Base-by-base conservation (phyloP, 768 basidiomycete species). In the Mycena rebaudengoi region DNA sequence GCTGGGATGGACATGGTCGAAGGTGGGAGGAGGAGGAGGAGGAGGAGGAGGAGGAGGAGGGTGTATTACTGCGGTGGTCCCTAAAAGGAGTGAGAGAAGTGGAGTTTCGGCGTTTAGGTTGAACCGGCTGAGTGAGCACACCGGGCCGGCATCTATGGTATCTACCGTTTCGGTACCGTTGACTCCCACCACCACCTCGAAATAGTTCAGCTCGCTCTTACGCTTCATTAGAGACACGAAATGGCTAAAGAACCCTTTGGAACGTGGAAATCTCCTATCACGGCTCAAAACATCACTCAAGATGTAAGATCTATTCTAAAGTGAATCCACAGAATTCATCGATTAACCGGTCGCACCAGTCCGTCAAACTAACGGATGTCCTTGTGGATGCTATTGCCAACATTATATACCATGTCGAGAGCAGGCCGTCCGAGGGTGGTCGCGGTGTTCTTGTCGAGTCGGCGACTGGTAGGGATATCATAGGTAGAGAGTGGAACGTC, bases 181-280 rank as follows among this genome's bases (percentile, higher is more conserved):
- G n/a, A n/a, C n/a, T n/a, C n/a, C n/a, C n/a, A n/a, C n/a, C n/a
- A n/a, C n/a, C n/a, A n/a, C n/a, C n/a, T n/a, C n/a, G n/a, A n/a
- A n/a, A n/a, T n/a, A n/a, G n/a, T n/a, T n/a, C n/a, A n/a, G n/a
- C n/a, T n/a, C n/a, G n/a, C n/a, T n/a, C n/a, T n/a, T n/a, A n/a
- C n/a, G 6, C 7, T 14, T 14, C 25, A 37, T 23, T 39, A 7
- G 16, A 7, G 21, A 5, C 6, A 37, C 53, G 20, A n/a, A 12
- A 61, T 62, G 54, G 6, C 61, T n/a, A 50, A 46, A 29, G 85
- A 85, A 12, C 84, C 86, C 0, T 89, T 80, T 68, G 88, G 88
- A 20, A 83, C 82, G 29, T 90, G 88, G 88, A 74, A 75, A 13
- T 86, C 86, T 0, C 79, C 84, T 3, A 80, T 90, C 56, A 80